phyloP scores from a whole-genome alignment of 1,284 basidiomycete genomes.

The Anthracocystis panici-leucophaei region DNA sequence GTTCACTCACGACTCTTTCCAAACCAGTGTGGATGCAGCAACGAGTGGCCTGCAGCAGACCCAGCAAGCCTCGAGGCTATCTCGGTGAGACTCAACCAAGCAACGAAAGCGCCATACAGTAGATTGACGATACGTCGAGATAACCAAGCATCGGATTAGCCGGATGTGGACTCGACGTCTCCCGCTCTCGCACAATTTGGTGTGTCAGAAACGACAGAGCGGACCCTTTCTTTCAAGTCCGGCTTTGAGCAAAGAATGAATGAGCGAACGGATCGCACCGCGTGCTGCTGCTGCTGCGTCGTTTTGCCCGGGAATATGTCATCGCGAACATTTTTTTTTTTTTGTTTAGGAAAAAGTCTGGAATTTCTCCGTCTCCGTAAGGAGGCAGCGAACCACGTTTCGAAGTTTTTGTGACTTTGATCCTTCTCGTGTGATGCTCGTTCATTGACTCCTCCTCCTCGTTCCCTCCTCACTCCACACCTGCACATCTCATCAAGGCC shows the following conservation, averaged over 20 bases:
- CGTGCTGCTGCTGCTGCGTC: neutral
- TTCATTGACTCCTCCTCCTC: neutral
- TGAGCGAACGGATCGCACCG: no score
- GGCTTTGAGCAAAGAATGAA: no score
- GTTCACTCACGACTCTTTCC: no score
- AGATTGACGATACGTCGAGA: neutral
- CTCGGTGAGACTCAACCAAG: neutral
- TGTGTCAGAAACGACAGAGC: no score
- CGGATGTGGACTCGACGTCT: neutral
- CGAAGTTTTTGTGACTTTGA: neutral
- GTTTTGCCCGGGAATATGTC: neutral
- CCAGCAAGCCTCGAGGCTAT: neutral
- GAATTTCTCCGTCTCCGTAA: conserved; percentile 6
- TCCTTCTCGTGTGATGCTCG: neutral
- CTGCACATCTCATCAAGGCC: neutral
- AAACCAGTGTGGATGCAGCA: no score
- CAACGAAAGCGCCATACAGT: neutral
- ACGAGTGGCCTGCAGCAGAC: no score
- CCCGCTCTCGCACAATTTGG: no score
- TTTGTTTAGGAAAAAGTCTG: neutral
- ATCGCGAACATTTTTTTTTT: neutral
- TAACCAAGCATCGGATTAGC: conserved; percentile 8
- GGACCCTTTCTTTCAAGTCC: no score
- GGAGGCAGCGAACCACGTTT: conserved; percentile 2
- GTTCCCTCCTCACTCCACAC: neutral